phyloP scores from a whole-genome alignment of 2,329 filamentous ascomycete species.

The Monilinia fructicola region DNA sequence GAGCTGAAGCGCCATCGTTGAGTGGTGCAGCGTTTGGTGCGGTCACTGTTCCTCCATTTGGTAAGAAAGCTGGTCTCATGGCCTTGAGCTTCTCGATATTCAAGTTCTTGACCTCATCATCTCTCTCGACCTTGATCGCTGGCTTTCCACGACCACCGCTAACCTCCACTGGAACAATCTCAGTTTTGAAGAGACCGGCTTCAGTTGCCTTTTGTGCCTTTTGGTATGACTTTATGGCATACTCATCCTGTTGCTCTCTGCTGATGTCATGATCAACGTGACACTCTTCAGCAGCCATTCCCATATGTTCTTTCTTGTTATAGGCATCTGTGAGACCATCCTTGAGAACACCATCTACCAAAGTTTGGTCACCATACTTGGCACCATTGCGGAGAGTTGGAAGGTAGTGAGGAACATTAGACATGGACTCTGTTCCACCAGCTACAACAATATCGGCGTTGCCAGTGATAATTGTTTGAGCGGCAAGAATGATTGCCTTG shows the following conservation, averaged over 20 bases:
- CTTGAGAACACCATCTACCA: constrained; percentile 90
- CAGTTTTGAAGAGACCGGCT: constrained; percentile 74
- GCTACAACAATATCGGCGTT: constrained; percentile 91
- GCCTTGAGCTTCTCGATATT: constrained; percentile 79
- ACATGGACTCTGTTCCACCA: constrained; percentile 97
- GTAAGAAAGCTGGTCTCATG: constrained; percentile 80
- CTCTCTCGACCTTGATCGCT: constrained; percentile 71
- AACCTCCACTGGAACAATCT: constrained; percentile 89
- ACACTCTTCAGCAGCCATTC: constrained; percentile 88
- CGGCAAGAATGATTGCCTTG: constrained; percentile 91
- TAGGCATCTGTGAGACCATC: constrained; percentile 94
- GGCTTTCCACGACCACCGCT: constrained; percentile 90
- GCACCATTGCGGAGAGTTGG: constrained; percentile 80
- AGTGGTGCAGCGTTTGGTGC: constrained; percentile 95
- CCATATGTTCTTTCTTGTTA: constrained; percentile 93
- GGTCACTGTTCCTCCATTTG: constrained; percentile 83
- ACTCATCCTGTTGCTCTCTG: constrained; percentile 88
- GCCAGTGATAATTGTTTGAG: constrained; percentile 96
- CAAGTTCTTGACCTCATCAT: constrained; percentile 96
- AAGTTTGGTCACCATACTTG: constrained; percentile 88
- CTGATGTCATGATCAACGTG: constrained; percentile 77
- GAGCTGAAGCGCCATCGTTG: constrained; percentile 88
- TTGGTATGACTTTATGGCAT: constrained; percentile 93
- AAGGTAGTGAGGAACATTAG: constrained; percentile 94
- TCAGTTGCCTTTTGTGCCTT: constrained; percentile 85